These are phyloP conservation scores for Marvania coccoides DNA, from an alignment of 139 green algal genomes.

Conservation along the genomic window DNA sequence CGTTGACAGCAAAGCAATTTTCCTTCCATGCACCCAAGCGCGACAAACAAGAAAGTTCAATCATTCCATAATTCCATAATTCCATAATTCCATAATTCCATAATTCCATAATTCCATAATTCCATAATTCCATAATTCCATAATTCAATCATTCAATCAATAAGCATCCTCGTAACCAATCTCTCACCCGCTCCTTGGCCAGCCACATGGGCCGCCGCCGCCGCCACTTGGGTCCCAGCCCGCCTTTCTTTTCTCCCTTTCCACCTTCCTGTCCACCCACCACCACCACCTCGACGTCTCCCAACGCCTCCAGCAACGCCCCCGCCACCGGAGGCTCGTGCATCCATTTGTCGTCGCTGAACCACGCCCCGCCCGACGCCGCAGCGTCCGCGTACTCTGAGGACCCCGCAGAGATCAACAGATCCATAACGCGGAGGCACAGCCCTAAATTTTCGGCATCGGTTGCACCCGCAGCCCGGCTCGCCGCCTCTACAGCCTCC, in stretches of 20 bases:
- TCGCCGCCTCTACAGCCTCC: not conserved
- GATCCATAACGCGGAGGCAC: not conserved
- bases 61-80: no score
- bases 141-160: no score
- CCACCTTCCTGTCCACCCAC: not conserved
- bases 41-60: no score
- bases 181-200: slow-evolving; percentile 35
- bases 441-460: slow-evolving; percentile 2
- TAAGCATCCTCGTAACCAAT: no score
- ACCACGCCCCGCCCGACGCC: slow-evolving; percentile 24
- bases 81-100: no score
- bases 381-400: slow-evolving; percentile 22
- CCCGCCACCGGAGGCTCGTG: slow-evolving; percentile 31
- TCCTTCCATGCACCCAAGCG: no score
- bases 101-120: no score
- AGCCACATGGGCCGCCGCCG: slow-evolving; percentile 42
- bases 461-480: not conserved
- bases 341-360: slow-evolving; percentile 31
- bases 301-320: not conserved
- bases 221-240: slow-evolving; percentile 14
- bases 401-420: not conserved
- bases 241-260: not conserved
- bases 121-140: no score
- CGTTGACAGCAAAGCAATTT: no score
- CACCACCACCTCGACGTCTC: not conserved